Percentiles rank a stretch among this genome's conserved stretches.
Evolutionary conservation across 2,329 filamentous ascomycete species (phyloP).

Genomic region (Triangularia setosa): DNA sequence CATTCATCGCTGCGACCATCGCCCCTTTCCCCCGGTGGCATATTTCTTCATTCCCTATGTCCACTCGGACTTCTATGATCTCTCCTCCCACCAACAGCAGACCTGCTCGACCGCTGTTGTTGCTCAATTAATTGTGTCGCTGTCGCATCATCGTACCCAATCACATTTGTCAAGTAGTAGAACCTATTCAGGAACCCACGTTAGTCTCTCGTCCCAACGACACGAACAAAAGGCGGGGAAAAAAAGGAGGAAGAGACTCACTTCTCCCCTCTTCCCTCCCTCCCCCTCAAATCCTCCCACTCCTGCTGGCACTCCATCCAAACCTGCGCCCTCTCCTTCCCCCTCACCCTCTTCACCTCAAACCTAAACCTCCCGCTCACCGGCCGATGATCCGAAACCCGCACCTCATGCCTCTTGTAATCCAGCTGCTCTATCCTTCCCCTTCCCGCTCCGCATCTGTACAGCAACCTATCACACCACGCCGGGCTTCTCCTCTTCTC

Average conservation of each 20-base stretch:
- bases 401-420: slow-evolving; percentile 84
- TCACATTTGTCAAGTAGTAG: slow-evolving; percentile 47
- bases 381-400: slow-evolving; percentile 87
- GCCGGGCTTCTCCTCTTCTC: slow-evolving; percentile 93
- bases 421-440: slow-evolving; percentile 83
- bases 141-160: slow-evolving; percentile 52
- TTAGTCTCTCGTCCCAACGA: slow-evolving; percentile 24
- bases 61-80: slow-evolving; percentile 23
- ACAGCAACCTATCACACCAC: slow-evolving; percentile 95
- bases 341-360: slow-evolving; percentile 76
- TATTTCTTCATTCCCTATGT: background rate
- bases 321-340: slow-evolving; percentile 58
- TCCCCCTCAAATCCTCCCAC: slow-evolving; percentile 68
- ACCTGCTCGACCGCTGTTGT: slow-evolving; percentile 32
- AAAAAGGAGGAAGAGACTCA: slow-evolving; percentile 56
- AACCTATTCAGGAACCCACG: slow-evolving; percentile 36
- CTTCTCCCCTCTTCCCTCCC: slow-evolving; percentile 71
- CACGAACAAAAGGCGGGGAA: background rate
- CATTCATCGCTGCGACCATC: background rate
- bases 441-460: slow-evolving; percentile 56
- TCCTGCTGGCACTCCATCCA: slow-evolving; percentile 72
- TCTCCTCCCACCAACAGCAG: slow-evolving; percentile 6
- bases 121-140: slow-evolving; percentile 44
- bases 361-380: slow-evolving; percentile 83
- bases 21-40: background rate